Evolutionary conservation across 1,284 basidiomycete genomes (phyloP).

Genomic region (Cerioporus squamosus): DNA sequence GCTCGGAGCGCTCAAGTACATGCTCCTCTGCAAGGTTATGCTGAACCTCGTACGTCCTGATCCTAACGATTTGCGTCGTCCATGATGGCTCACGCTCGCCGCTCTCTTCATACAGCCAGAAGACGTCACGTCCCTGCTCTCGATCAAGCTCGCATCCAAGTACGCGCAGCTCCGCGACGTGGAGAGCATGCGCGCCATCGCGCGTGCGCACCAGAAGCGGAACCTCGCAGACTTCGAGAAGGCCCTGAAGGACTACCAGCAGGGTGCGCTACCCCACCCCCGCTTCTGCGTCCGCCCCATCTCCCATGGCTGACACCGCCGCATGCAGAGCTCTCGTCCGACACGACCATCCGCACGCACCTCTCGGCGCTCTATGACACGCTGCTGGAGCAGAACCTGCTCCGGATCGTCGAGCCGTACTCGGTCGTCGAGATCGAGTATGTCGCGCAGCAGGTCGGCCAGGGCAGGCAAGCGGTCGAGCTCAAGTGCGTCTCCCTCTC

Average conservation of each 20-base stretch:
- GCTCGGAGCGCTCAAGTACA: constrained; percentile 93
- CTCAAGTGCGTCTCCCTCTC: constrained; percentile 69
- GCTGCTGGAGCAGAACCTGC: constrained; percentile 91
- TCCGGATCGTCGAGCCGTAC: constrained; percentile 96
- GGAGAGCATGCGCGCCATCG: constrained; percentile 95
- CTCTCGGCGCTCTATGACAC: constrained; percentile 94
- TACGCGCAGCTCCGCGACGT: constrained; percentile 86
- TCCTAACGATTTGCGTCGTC: not conserved
- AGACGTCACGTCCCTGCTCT: constrained; percentile 86
- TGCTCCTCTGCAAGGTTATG: constrained; percentile 99
- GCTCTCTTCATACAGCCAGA: constrained; percentile 66
- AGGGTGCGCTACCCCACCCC: constrained; percentile 58
- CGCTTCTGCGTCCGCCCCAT: too few relatives aligned
- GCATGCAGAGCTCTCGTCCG: constrained; percentile 84
- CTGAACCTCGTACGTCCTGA: constrained; percentile 76
- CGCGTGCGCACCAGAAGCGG: constrained; percentile 90
- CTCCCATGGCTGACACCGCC: not conserved
- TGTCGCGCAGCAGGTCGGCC: constrained; percentile 88
- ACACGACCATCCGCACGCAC: constrained; percentile 93
- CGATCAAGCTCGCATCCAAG: constrained; percentile 87
- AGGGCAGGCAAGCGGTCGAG: constrained; percentile 92
- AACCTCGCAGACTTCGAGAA: constrained; percentile 91
- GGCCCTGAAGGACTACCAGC: constrained; percentile 85
- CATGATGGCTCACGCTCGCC: not conserved
- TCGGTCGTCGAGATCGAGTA: constrained; percentile 90